A percentile compares a stretch with the other conserved stretches of the same genome.
Conservation (phyloP, 352 stramenopile genomes). For the Halophytophthora polymorphica region DNA sequence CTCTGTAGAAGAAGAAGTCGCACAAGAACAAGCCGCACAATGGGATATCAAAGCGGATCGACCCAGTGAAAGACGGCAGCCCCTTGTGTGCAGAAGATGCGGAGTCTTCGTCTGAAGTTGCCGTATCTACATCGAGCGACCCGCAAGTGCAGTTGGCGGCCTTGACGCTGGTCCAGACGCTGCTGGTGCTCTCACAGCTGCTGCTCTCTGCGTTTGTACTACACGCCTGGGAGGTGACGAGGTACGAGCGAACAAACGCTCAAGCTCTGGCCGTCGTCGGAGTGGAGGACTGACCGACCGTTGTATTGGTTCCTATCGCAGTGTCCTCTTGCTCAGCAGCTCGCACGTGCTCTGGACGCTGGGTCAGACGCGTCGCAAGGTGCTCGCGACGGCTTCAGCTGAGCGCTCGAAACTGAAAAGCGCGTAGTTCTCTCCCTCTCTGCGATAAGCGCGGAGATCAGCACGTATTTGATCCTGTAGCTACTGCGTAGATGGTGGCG, state of each 20-base stretch:
- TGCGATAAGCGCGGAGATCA: too few relatives aligned
- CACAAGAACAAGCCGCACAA: slow-evolving; percentile 15
- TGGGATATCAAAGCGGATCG: not conserved
- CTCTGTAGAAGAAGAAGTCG: slow-evolving; percentile 19
- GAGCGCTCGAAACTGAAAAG: slow-evolving; percentile 8
- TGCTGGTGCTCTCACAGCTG: slow-evolving; percentile 30
- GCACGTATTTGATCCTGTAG: too few relatives aligned
- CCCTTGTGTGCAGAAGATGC: not conserved
- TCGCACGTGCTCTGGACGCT: slow-evolving; percentile 42
- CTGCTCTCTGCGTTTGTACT: slow-evolving; percentile 19
- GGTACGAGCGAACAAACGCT: slow-evolving; percentile 15
- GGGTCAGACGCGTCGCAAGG: slow-evolving; percentile 27
- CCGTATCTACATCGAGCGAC: slow-evolving; percentile 9
- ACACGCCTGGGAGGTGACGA: slow-evolving; percentile 41
- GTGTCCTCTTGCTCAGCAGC: slow-evolving; percentile 43
- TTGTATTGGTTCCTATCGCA: slow-evolving; percentile 9
- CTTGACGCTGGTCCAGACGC: slow-evolving; percentile 24
- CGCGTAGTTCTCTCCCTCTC: too few relatives aligned
- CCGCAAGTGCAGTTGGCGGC: slow-evolving; percentile 27
- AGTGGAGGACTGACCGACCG: not conserved
- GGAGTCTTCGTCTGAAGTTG: not conserved
- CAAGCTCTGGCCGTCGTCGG: not conserved
- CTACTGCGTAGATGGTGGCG: too few relatives aligned
- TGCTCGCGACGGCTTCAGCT: slow-evolving; percentile 6
- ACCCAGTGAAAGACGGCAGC: not conserved